These are phyloP conservation scores for Gonium pectorale DNA, from an alignment of 139 green algal genomes.

Conservation along the genomic window DNA sequence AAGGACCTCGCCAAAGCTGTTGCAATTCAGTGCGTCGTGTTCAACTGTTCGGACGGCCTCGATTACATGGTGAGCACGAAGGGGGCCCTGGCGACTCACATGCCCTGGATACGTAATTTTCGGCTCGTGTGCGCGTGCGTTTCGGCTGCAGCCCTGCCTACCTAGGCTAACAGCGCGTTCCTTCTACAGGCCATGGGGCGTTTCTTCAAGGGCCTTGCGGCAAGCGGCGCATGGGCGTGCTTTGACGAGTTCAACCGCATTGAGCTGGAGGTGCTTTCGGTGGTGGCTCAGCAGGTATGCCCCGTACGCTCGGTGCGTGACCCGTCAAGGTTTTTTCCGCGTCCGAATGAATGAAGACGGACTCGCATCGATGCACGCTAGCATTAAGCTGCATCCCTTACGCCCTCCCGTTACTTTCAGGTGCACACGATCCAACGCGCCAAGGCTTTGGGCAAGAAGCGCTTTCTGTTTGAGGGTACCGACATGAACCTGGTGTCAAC, in stretches of 20 bases:
- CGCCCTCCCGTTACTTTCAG: no score
- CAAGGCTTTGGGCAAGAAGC: constrained; percentile 74
- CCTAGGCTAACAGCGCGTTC: neutral
- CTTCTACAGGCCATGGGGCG: constrained; percentile 59
- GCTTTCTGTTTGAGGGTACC: constrained; percentile 81
- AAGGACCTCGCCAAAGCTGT: constrained; percentile 86
- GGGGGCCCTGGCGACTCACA: no score
- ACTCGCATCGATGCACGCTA: no score
- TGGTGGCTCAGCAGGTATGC: constrained; percentile 85
- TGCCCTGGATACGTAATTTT: no score
- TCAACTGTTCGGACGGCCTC: constrained; percentile 84
- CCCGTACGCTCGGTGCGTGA: no score
- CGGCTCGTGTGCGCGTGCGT: no score
- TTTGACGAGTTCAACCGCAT: constrained; percentile 90
- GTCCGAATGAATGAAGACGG: no score
- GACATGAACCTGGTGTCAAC: constrained; percentile 75
- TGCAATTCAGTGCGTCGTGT: constrained; percentile 84
- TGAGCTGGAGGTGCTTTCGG: constrained; percentile 81
- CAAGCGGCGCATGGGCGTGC: constrained; percentile 79
- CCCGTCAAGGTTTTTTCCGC: no score
- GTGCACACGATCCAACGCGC: constrained; percentile 84
- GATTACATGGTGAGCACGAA: constrained; percentile 69
- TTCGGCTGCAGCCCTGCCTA: neutral
- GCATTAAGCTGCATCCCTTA: no score
- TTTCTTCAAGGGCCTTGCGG: constrained; percentile 70